Conservation (phyloP, 352 stramenopile genomes). For the Globisporangium nodosum region DNA sequence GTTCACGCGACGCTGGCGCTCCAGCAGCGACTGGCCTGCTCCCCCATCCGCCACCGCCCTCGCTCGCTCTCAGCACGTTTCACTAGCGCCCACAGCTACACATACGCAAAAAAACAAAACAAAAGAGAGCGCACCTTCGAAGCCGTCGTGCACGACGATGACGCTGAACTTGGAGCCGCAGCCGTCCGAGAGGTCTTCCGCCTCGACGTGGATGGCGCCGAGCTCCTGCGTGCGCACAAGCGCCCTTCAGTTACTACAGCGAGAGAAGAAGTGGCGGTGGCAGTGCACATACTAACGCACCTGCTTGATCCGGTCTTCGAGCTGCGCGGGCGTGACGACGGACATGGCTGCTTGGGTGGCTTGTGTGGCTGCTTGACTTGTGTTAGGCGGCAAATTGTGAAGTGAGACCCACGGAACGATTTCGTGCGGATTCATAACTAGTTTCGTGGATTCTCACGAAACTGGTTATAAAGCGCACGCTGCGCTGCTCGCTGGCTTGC, state of each 20-base stretch:
- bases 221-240: slow-evolving; percentile 28
- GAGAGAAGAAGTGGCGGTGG: neutral
- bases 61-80: neutral
- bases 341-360: slow-evolving; percentile 16
- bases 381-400: too few relatives aligned
- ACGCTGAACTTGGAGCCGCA: slow-evolving; percentile 83
- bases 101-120: neutral
- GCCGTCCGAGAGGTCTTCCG: slow-evolving; percentile 73
- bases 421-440: too few relatives aligned
- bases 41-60: neutral
- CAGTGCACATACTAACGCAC: slow-evolving; percentile 4
- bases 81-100: neutral
- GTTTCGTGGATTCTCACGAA: too few relatives aligned
- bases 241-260: neutral
- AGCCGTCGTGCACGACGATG: slow-evolving; percentile 73
- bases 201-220: slow-evolving; percentile 59
- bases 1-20: slow-evolving; percentile 75
- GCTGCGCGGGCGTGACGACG: slow-evolving; percentile 44
- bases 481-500: too few relatives aligned
- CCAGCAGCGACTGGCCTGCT: slow-evolving; percentile 63
- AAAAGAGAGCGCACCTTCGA: slow-evolving; percentile 39
- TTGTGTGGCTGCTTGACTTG: too few relatives aligned
- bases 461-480: too few relatives aligned
- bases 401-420: too few relatives aligned
- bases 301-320: slow-evolving; percentile 52